Base-by-base conservation (phyloP, 2,329 filamentous ascomycete genomes). In the Colletotrichum higginsianum region DNA sequence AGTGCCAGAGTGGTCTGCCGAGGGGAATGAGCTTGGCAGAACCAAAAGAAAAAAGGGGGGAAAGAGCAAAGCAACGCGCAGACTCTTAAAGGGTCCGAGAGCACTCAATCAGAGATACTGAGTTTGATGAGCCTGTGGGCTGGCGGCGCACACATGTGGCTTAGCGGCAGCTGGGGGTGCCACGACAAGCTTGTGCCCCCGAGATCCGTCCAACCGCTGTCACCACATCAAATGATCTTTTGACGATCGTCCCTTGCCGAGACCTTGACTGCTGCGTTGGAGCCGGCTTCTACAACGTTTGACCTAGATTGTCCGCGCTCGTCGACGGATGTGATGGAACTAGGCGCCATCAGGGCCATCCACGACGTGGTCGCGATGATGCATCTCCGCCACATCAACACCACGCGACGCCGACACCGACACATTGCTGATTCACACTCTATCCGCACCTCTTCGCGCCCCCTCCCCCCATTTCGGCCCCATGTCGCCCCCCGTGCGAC, bases 151-250 rank as follows among this genome's bases (percentile, higher is more conserved):
- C 65, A 53, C 52, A 68, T 64, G 58, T 65, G 60, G 68, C 68
- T 63, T 68, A 71, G 68, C 58, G 35, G 58, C 58, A 55, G 68
- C 35, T 60, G 26, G 42, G 63, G 68, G 65, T 64, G 53, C 58
- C 47, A 47, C 40, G 65, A 60, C 65, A 60, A 71, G 68, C 46
- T 63, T 58, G 68, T 58, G 58, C 58, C 58, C 58, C 68, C 40
- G 53, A 63, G 47, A 63, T 63, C 52, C 35, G 57, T 61, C 64
- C 68, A 71, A 62, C 68, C 64, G 57, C 52, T 62, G 68, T 70
- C 63, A 70, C 30, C 63, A 70, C 49, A 57, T 67, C 63, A 71
- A 67, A 62, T 71, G 57, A 71, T 67, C 64, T 63, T 53, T 67
- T 53, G 68, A 62, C 58, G 68, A 71, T 67, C 57, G 46, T 67